Base-by-base conservation (phyloP, 106 monocot genomes). In the Dioscorea zingiberensis region DNA sequence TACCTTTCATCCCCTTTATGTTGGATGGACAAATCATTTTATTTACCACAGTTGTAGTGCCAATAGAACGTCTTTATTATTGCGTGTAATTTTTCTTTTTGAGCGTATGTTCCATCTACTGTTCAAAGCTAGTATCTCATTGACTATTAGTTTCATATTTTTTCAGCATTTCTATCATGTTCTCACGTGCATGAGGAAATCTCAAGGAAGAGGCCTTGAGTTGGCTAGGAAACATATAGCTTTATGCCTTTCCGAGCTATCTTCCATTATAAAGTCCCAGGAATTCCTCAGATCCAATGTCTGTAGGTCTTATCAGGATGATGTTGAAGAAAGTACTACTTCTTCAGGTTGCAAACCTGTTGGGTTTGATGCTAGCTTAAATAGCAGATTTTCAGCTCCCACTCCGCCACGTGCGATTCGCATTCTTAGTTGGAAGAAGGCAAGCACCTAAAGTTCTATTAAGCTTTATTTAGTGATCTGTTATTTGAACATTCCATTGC, bases 281-380 rank as follows among this genome's bases (percentile, higher is more conserved):
- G 80, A 79, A 51, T 93, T 93, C 48, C 89, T 98, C 53, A 83
- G 73, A 38, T 81, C 82, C 44, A 78, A 51, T 69, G 78, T 80
- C 17, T 60, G 68, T 72, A 55, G 29, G 47, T 60, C 75, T 71
- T 51, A 0, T 18, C 73, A 76, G 69, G 67, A 65, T 68, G 77
- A 75, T 54, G n/a, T 49, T 58, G 80, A 84, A 65, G 62, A 53
- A 74, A 62, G 24, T 55, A 98, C 98, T 44, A 98, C 98, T 19
- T 93, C 89, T 21, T 98, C 98, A 64, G 98, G 98, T 72, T 79
- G 79, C 63, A 45, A 74, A 13, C 86, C 98, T 76, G 57, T 93
- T 78, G 98, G 98, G 45, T 98, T 98, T 92, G 92, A 89, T 84
- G 74, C 69, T 82, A 82, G 73, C 64, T 28, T 98, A 66, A 98